Conservation (phyloP, 192 early-diverging fungal genomes). For the Phlyctochytrium bullatum region DNA sequence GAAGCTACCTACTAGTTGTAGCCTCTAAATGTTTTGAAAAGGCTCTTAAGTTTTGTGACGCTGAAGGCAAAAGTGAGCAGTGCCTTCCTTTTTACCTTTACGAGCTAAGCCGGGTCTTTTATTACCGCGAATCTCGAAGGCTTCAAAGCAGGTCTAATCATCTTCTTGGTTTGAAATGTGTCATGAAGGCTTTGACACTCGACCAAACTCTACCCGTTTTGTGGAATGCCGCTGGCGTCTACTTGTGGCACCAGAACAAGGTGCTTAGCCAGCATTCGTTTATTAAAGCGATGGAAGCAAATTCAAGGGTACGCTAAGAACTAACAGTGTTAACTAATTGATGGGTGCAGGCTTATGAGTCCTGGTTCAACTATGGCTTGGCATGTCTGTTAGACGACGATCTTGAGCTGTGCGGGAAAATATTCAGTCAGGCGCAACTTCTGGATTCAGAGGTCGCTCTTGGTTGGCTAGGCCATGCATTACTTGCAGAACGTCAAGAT, state of each 20-base stretch:
- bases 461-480: conserved; percentile 86
- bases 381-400: conserved; percentile 72
- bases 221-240: conserved; percentile 75
- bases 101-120: too few relatives aligned
- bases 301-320: conserved; percentile 53
- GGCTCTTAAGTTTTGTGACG: too few relatives aligned
- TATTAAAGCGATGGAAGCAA: conserved; percentile 72
- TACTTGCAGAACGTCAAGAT: conserved; percentile 35
- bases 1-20: too few relatives aligned
- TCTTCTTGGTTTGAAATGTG: too few relatives aligned
- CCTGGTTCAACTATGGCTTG: conserved; percentile 85
- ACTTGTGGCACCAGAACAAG: conserved; percentile 43
- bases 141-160: too few relatives aligned
- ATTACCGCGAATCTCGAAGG: too few relatives aligned
- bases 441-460: conserved; percentile 75
- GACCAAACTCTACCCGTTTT: too few relatives aligned
- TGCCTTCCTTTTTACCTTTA: too few relatives aligned
- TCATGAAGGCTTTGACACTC: too few relatives aligned
- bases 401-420: conserved; percentile 69
- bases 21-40: too few relatives aligned
- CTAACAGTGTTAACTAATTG: background rate
- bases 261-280: conserved; percentile 81
- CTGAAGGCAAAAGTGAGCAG: too few relatives aligned
- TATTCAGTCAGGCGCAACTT: conserved; percentile 69
- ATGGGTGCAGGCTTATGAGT: conserved; percentile 46